Conservation (phyloP, 257 asterid species). For the Prunella vulgaris region DNA sequence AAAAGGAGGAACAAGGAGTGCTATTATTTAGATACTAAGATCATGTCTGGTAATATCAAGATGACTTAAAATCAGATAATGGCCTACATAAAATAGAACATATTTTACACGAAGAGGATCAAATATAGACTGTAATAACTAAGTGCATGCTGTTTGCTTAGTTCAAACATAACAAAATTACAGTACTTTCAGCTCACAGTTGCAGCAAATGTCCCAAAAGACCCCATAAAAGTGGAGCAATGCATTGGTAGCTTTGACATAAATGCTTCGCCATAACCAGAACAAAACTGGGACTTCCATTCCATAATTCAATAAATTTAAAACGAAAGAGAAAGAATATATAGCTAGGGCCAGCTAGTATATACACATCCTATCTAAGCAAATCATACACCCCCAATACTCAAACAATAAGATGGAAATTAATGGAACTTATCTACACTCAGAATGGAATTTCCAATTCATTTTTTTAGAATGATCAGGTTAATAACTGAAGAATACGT, state of each 20-base stretch:
- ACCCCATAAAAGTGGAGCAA: constrained; percentile 1
- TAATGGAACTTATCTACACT: neutral
- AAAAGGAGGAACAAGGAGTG: constrained; percentile 26
- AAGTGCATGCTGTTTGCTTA: constrained; percentile 1
- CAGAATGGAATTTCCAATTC: constrained; percentile 1
- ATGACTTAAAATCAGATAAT: constrained; percentile 7
- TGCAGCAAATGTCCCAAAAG: constrained; percentile 8
- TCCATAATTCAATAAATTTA: neutral
- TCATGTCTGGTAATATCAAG: constrained; percentile 6
- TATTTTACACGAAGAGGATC: constrained; percentile 9
- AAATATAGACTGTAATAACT: neutral
- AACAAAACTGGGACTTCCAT: neutral
- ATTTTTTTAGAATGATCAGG: constrained; percentile 1
- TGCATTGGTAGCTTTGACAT: neutral
- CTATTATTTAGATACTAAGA: constrained; percentile 18
- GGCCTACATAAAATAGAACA: neutral
- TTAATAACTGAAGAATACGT: neutral
- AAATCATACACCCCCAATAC: neutral
- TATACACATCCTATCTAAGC: neutral
- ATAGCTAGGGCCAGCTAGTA: neutral
- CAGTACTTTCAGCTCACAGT: neutral
- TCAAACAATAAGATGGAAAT: neutral
- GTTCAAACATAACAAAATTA: neutral
- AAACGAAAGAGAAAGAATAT: neutral
- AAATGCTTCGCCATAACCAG: neutral